A percentile compares a stretch with the other conserved stretches of the same genome.
Conservation (phyloP, 129 eudicot genomes). For the Ambrosia artemisiifolia region DNA sequence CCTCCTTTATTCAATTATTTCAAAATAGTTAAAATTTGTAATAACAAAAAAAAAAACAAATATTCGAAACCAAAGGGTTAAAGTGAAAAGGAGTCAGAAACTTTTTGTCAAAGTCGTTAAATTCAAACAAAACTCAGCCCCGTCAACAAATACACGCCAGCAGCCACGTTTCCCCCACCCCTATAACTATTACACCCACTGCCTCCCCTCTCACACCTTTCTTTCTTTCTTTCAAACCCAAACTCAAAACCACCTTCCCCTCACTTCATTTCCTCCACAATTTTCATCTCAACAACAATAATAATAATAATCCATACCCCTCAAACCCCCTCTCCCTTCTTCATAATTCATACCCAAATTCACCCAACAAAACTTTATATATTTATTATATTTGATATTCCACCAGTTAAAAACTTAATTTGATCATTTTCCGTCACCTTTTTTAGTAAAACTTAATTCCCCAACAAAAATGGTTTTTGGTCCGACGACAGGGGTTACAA, state of each 20-base stretch:
- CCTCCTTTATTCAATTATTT: no score
- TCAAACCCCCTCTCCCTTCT: not conserved
- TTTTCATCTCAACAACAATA: not conserved
- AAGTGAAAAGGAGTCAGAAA: not conserved
- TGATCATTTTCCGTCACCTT: constrained; percentile 22
- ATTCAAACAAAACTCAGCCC: not conserved
- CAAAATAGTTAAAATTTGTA: not conserved
- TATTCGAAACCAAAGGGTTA: not conserved
- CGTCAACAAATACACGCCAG: constrained; percentile 43
- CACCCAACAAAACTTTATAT: not conserved
- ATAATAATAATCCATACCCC: not conserved
- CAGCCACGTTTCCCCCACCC: constrained; percentile 32
- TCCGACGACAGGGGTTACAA: not conserved
- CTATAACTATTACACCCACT: constrained; percentile 31
- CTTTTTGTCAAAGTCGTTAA: constrained; percentile 22
- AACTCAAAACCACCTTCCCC: constrained; percentile 17
- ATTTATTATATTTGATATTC: not conserved
- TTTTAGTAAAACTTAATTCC: constrained; percentile 1
- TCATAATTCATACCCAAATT: not conserved
- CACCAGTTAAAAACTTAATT: not conserved
- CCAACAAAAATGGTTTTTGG: constrained; percentile 20
- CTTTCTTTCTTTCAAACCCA: not conserved
- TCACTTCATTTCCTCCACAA: not conserved
- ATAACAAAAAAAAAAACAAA: no score
- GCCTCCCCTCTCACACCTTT: constrained; percentile 9